Base-by-base conservation (phyloP, 192 early-diverging fungal species). In the Piromyces sp. region DNA sequence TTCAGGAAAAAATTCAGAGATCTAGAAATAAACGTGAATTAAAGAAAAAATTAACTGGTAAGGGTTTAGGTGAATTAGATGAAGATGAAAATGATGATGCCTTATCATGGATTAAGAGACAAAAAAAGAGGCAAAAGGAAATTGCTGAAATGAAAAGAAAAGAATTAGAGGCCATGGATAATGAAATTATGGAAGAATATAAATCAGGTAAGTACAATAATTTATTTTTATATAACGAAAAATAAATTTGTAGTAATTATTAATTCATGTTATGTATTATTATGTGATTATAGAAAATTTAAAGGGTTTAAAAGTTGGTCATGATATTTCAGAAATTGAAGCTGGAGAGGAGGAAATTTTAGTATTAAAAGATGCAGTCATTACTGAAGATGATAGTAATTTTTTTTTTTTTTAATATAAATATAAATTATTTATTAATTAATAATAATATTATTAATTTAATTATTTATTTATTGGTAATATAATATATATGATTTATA, bases 361-460 rank as follows among this genome's bases (percentile, higher is more conserved):
- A 81, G 95, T 96, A 2, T 85, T 98, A 26, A 94, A 95, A 84
- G 97, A 98, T 84, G 86, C 88, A 19, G 88, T 86, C 0, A 94
- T 98, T 93, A 78, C 89, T 88, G 83, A 83, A 87, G 88, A 82
- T 81, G 87, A 84, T 82, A 36, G 11, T 80, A 81, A 30, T 79
- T 0, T 28, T 88, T 14, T 30, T 7, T 88, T 22, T 22, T 15
- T 51, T 16, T 29, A n/a, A 58, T 80, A 19, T 26, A n/a, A n/a
- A n/a, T n/a, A n/a, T 13, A 78, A 85, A n/a, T 83, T 28, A 30
- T 42, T 31, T 81, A 38, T 9, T 22, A 31, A 6, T 82, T 12
- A 1, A 33, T 33, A 33, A 33, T 33, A 33, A 33, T 9, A 6
- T 6, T 33, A 33, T 6, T 33, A 33, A 33, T 33, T 6, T 33